These are phyloP conservation scores for Aspergillus costaricaensis DNA, from an alignment of 2,329 filamentous ascomycete genomes.

Conservation along the genomic window DNA sequence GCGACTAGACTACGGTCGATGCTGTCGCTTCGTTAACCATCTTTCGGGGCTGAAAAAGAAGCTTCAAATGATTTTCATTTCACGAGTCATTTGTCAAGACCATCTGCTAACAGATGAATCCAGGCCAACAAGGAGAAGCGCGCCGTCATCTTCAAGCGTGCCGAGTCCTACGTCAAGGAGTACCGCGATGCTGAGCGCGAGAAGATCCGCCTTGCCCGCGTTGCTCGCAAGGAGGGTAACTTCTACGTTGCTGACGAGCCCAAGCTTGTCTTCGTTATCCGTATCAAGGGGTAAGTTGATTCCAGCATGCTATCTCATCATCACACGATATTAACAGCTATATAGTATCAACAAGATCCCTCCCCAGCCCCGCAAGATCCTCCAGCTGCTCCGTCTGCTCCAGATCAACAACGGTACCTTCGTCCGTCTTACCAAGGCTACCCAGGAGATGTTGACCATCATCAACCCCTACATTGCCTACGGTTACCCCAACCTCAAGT, in stretches of 20 bases:
- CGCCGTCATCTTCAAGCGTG: slow-evolving; percentile 98
- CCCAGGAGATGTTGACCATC: slow-evolving; percentile 93
- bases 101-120: slow-evolving; percentile 33
- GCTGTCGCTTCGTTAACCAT: slow-evolving; percentile 73
- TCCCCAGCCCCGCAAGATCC: slow-evolving; percentile 99
- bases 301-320: background rate
- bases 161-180: slow-evolving; percentile 99
- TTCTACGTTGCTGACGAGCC: slow-evolving; percentile 94
- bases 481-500: slow-evolving; percentile 99
- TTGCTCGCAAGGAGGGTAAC: slow-evolving; percentile 87
- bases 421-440: slow-evolving; percentile 96
- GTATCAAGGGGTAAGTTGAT: slow-evolving; percentile 84
- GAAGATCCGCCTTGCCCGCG: slow-evolving; percentile 89
- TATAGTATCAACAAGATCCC: slow-evolving; percentile 99
- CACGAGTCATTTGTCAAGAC: slow-evolving; percentile 15
- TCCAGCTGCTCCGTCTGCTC: slow-evolving; percentile 97
- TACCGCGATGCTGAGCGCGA: slow-evolving; percentile 98
- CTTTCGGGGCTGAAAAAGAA: slow-evolving; percentile 71
- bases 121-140: slow-evolving; percentile 99
- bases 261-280: slow-evolving; percentile 96
- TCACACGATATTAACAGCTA: slow-evolving; percentile 11
- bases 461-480: slow-evolving; percentile 99
- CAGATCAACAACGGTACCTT: slow-evolving; percentile 99
- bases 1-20: slow-evolving; percentile 97
- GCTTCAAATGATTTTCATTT: slow-evolving; percentile 20